phyloP scores from a whole-genome alignment of 352 stramenopile species.

The Aphanomyces astaci region DNA sequence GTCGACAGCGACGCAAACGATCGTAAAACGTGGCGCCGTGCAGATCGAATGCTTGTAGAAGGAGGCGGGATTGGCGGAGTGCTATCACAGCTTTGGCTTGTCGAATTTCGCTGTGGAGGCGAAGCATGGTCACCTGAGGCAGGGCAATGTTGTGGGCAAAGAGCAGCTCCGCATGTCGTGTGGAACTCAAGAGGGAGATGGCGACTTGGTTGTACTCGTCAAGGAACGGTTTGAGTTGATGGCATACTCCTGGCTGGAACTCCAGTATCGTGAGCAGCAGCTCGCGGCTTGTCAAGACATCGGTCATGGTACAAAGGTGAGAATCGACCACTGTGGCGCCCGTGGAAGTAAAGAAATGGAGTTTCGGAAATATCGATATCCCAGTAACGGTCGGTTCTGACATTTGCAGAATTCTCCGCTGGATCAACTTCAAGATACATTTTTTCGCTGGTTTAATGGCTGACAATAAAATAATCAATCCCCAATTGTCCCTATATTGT shows the following conservation, averaged over 20 bases:
- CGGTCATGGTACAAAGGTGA: background rate
- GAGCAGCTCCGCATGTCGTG: background rate
- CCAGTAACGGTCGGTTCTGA: background rate
- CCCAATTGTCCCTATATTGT: no score
- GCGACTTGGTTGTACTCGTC: background rate
- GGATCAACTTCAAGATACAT: no score
- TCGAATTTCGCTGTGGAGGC: background rate
- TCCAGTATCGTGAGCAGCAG: background rate
- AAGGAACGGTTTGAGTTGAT: background rate
- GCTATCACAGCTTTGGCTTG: background rate
- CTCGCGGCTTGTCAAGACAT: background rate
- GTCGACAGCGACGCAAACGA: background rate
- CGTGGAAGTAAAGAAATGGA: background rate
- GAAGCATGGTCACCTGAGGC: background rate
- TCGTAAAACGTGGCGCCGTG: background rate
- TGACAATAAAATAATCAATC: no score
- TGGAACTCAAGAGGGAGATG: background rate
- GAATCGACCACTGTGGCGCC: background rate
- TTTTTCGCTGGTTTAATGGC: no score
- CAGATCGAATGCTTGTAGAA: background rate
- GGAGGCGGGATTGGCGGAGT: background rate
- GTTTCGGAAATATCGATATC: background rate
- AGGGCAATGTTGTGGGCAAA: background rate
- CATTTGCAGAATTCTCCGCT: no score
- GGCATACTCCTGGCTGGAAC: background rate